Evolutionary conservation across 306 rosid genomes (phyloP), one percentile per base, ranked within the genome.

Genomic region (Macrotyloma uniflorum): DNA sequence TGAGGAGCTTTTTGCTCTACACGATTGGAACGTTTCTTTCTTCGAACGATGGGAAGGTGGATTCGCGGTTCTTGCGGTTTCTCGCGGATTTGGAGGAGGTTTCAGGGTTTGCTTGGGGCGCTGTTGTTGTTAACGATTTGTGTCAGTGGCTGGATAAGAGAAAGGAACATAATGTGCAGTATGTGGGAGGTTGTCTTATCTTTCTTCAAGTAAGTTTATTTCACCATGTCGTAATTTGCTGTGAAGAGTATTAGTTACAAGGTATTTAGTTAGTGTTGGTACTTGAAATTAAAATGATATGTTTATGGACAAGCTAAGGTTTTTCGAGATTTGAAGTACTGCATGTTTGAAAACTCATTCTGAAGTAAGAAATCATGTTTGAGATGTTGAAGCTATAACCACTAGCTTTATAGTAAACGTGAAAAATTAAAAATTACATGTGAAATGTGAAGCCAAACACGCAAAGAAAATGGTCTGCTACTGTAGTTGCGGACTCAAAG

Each of bases 161-260:
- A 66, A 86, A 86, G 57, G 80, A 83, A 51, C 57, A 72, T 55
- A 86, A 83, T 72, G 89, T 86, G 75, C 78, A 76, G 55, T 79
- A 72, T 72, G 85, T 86, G 20, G 89, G 85, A 51, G 89, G 89
- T 67, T 86, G 89, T 76, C 89, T 86, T 59, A 65, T 76, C 32
- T 83, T 86, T 80, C 89, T 86, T 47, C 89, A 86, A 80, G 89
- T 86, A 83, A 58, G 86, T 82, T 80, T 43, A 82, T 82, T 80
- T 62, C 33, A 35, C 33, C 30, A 40, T 64, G 42, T 72, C 51
- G 43, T 66, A 61, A 15, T 61, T 61, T 61, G 20, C 15, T 59
- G 42, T 16, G 67, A 61, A 14, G 22, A 61, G 2, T 28, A 4
- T 59, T 14, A 24, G 36, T 36, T 57, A 53, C 38, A 24, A 24